Conservation (phyloP, 345 rosid species). For the Ceriops decandra region DNA sequence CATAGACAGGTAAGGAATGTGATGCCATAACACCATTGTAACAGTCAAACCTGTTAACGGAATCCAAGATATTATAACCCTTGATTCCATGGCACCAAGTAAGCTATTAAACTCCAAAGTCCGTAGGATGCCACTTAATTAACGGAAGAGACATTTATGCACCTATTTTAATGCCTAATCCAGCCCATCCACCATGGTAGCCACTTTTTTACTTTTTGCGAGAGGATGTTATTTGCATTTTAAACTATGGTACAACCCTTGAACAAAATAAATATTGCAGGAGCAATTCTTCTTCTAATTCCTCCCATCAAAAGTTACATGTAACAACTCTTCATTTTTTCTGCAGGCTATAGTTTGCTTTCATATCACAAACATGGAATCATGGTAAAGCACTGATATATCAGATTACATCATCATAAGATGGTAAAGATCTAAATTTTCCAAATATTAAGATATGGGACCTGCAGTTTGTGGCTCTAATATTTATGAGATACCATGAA, state of each 20-base stretch:
- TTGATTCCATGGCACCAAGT: slow-evolving; percentile 6
- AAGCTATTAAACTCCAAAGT: background rate
- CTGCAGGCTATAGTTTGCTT: background rate
- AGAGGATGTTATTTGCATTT: background rate
- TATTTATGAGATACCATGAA: background rate
- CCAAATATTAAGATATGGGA: slow-evolving; percentile 1
- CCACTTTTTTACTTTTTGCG: background rate
- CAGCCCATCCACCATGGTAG: background rate
- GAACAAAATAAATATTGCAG: background rate
- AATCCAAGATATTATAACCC: background rate
- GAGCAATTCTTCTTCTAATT: background rate
- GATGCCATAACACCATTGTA: background rate
- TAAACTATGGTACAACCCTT: background rate
- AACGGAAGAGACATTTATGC: background rate
- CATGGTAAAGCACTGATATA: background rate
- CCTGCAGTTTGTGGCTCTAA: slow-evolving; percentile 1
- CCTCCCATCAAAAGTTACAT: background rate
- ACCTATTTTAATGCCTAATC: no score
- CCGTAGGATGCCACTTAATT: background rate
- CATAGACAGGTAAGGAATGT: background rate
- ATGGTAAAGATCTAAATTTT: slow-evolving; percentile 1
- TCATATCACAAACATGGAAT: background rate
- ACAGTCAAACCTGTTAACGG: background rate
- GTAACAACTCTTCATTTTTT: background rate
- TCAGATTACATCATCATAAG: background rate